Conservation (phyloP, 768 basidiomycete species). For the Auricularia sp. region DNA sequence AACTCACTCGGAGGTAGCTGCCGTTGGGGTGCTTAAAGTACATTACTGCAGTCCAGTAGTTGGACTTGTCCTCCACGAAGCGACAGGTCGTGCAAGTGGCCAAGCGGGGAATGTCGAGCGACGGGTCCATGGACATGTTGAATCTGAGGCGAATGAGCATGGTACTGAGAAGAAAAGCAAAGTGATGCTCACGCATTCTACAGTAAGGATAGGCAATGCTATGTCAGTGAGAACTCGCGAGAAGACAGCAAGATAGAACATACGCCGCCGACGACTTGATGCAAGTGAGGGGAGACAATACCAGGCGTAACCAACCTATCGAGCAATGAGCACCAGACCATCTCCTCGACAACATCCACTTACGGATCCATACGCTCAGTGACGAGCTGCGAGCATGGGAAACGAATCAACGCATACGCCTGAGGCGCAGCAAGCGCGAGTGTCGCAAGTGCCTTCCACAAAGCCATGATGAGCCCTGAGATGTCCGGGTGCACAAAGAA, state of each 20-base stretch:
- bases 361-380: conserved; percentile 7
- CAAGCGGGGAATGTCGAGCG: background rate
- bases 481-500: too few species aligned
- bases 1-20: conserved; percentile 7
- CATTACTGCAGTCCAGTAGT: conserved; percentile 8
- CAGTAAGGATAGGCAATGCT: background rate
- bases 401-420: conserved; percentile 7
- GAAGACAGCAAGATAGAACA: background rate
- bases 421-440: too few species aligned
- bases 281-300: conserved; percentile 5
- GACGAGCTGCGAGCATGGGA: conserved; percentile 8
- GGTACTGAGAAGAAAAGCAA: background rate
- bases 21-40: conserved; percentile 10
- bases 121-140: conserved; percentile 6
- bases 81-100: conserved; percentile 3
- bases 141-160: conserved; percentile 4
- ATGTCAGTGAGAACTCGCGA: background rate
- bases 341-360: background rate
- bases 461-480: too few species aligned
- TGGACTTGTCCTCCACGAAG: conserved; percentile 7
- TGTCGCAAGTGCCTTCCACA: too few species aligned
- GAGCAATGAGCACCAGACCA: background rate
- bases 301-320: conserved; percentile 7
- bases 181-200: background rate
- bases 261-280: conserved; percentile 9